phyloP scores from a whole-genome alignment of 2,329 filamentous ascomycete species.

The Gliomastix tumulicola region DNA sequence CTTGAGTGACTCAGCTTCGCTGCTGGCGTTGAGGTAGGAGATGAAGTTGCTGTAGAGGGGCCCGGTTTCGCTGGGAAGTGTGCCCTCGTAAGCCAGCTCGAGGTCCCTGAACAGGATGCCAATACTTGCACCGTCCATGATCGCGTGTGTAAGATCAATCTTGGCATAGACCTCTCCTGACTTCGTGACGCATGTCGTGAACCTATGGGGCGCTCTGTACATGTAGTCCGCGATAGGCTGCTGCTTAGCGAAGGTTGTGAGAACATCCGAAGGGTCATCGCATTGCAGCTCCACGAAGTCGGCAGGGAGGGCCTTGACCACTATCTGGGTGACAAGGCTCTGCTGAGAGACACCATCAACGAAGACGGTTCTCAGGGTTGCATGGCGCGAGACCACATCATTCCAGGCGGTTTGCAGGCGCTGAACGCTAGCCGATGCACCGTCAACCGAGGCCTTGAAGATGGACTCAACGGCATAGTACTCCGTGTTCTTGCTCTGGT shows the following conservation, averaged over 20 bases:
- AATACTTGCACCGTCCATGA: slow-evolving; percentile 3
- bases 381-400: slow-evolving; percentile 9
- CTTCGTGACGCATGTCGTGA: not conserved
- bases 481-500: slow-evolving; percentile 8
- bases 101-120: slow-evolving; percentile 3
- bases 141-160: slow-evolving; percentile 2
- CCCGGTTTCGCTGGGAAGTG: not conserved
- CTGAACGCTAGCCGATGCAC: too few relatives aligned
- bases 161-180: not conserved
- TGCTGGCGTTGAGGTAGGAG: slow-evolving; percentile 7
- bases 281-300: slow-evolving; percentile 1
- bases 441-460: slow-evolving; percentile 5
- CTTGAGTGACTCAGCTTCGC: slow-evolving; percentile 5
- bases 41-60: slow-evolving; percentile 10
- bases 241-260: slow-evolving; percentile 10
- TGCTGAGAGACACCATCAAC: slow-evolving; percentile 6
- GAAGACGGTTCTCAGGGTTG: slow-evolving; percentile 14
- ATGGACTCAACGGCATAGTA: slow-evolving; percentile 13
- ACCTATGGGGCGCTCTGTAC: too few relatives aligned
- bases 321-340: slow-evolving; percentile 9
- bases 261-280: slow-evolving; percentile 5
- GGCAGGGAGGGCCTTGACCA: slow-evolving; percentile 6
- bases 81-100: slow-evolving; percentile 1
- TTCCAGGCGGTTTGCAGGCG: slow-evolving; percentile 11
- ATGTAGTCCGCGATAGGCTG: too few relatives aligned